Evolutionary conservation across 1,284 basidiomycete genomes (phyloP).

Genomic region (Vanrija sp.): DNA sequence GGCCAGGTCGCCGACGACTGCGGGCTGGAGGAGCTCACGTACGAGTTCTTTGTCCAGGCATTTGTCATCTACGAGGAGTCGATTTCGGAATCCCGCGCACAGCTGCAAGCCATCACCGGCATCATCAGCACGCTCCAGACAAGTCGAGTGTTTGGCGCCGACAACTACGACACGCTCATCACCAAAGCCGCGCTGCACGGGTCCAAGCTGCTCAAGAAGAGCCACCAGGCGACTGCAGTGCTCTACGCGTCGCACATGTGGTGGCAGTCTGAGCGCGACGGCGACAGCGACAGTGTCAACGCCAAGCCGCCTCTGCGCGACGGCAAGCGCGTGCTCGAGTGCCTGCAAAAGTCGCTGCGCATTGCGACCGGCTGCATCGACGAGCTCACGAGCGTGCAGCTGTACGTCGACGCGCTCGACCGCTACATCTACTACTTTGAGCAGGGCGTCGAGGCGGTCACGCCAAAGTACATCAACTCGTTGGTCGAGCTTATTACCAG

Average conservation of each 20-base stretch:
- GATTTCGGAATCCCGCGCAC: slow-evolving; percentile 86
- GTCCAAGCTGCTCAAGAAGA: slow-evolving; percentile 90
- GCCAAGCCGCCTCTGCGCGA: slow-evolving; percentile 69
- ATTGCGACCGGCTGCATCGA: slow-evolving; percentile 92
- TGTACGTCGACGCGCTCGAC: slow-evolving; percentile 90
- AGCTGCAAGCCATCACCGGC: slow-evolving; percentile 86
- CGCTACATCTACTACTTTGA: slow-evolving; percentile 90
- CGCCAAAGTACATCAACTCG: slow-evolving; percentile 89
- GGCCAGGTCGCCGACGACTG: slow-evolving; percentile 89
- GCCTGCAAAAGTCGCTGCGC: slow-evolving; percentile 85
- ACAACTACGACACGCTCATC: slow-evolving; percentile 92
- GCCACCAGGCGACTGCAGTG: slow-evolving; percentile 91
- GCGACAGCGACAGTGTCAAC: slow-evolving; percentile 56
- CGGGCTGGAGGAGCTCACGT: slow-evolving; percentile 86
- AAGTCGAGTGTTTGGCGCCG: slow-evolving; percentile 76
- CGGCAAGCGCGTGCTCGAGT: slow-evolving; percentile 91
- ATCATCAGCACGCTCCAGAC: slow-evolving; percentile 83
- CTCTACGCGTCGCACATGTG: slow-evolving; percentile 89
- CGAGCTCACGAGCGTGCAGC: slow-evolving; percentile 86
- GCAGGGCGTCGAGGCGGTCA: slow-evolving; percentile 81
- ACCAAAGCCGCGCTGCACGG: slow-evolving; percentile 94
- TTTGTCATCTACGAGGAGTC: slow-evolving; percentile 94
- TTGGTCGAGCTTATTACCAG: slow-evolving; percentile 88
- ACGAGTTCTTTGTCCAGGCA: slow-evolving; percentile 92
- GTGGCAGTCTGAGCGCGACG: slow-evolving; percentile 73